These are phyloP conservation scores for Dioscorea alata DNA, from an alignment of 106 monocot species.

Conservation along the genomic window DNA sequence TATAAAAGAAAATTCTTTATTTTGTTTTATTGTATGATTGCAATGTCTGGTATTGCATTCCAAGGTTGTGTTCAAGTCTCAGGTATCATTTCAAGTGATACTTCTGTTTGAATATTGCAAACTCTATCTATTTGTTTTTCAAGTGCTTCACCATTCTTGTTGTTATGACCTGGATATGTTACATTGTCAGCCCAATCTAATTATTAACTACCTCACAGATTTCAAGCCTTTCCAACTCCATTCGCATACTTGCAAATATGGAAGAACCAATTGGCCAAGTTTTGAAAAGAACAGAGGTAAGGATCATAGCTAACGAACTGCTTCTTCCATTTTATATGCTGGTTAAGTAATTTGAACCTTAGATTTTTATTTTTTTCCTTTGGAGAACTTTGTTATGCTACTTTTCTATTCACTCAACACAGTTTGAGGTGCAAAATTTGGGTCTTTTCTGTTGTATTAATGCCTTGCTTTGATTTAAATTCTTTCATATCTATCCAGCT, in stretches of 20 bases:
- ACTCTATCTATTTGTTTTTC: no score
- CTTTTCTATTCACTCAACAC: background rate
- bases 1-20: background rate
- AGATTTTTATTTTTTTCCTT: background rate
- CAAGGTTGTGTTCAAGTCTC: background rate
- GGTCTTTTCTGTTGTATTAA: background rate
- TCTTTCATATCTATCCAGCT: constrained; percentile 29
- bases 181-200: background rate
- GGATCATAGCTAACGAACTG: no score
- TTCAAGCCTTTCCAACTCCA: constrained; percentile 80
- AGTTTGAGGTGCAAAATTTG: background rate
- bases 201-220: constrained; percentile 35
- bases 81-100: background rate
- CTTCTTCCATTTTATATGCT: no score
- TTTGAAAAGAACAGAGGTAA: constrained; percentile 69
- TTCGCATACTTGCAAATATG: constrained; percentile 88
- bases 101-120: no score
- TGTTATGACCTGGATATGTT: no score
- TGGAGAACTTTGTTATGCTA: background rate
- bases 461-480: background rate
- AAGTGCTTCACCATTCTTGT: no score
- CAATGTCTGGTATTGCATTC: background rate
- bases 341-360: background rate
- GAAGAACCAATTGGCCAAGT: constrained; percentile 77
- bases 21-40: background rate